Evolutionary conservation across 768 basidiomycete species (phyloP), one percentile per base, ranked within the genome.

Genomic region (Pleurotus djamor): DNA sequence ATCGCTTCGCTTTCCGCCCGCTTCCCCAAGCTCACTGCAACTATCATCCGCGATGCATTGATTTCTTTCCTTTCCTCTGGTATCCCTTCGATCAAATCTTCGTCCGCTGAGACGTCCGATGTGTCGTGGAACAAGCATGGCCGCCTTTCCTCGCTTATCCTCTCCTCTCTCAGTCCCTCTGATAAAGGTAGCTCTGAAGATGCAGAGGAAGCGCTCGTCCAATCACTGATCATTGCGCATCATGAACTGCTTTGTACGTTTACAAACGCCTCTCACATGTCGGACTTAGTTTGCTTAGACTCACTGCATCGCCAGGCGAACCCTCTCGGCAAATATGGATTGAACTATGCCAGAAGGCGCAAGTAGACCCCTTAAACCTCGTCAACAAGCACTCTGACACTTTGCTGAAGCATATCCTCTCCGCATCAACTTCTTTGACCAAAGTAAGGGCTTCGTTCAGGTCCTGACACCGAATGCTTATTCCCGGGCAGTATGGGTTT

Each of bases 301-400:
- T 58, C 47, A 35, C 33, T 49, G 4, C 51, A 32, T 32, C 48
- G 45, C 13, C 58, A 83, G 83, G 77, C 62, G 79, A 75, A 17
- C 70, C 75, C 13, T 79, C 81, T 7, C 80, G 84, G 14, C 86
- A 84, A 63, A 80, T 80, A 1, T 97, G 94, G 94, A 89, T 96
- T 60, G 91, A 93, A 58, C 63, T 92, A 4, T 91, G 89, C 58
- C 92, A 91, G 64, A 82, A 80, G 59, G 86, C 89, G 0, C 69
- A 76, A 1, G 67, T 81, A 4, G 92, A 96, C 66, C 94, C 94
- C 1, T 75, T 77, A 17, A 80, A 82, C 12, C 70, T 91, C 5
- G 77, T 90, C 4, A 76, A 74, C 6, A 74, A 71, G 21, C 75
- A 84, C 59, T 47, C 85, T 1, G 81, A 86, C 59, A 71, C 69